Percentiles rank a stretch among this genome's conserved stretches.
phyloP scores from a whole-genome alignment of 768 basidiomycete genomes.

The Lactifluus piperatus region DNA sequence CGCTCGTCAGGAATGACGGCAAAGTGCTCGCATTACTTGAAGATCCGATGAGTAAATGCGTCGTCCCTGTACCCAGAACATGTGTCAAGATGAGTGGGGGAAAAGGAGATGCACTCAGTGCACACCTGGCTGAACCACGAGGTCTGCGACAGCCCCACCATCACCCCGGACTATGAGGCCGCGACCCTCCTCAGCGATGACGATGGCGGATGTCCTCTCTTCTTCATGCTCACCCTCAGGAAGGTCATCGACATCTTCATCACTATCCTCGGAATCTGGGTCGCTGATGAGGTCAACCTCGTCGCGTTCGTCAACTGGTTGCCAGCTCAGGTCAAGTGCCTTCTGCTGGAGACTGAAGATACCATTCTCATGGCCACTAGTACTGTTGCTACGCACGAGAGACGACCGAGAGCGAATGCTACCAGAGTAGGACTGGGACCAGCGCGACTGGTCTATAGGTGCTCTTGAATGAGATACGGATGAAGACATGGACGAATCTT shows the following conservation, averaged over 20 bases:
- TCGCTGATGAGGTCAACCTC: conserved; percentile 51
- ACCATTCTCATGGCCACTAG: conserved; percentile 32
- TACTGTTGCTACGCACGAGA: conserved; percentile 43
- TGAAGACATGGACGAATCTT: conserved; percentile 38
- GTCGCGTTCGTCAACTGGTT: conserved; percentile 61
- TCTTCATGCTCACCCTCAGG: conserved; percentile 44
- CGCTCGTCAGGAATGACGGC: conserved; percentile 59
- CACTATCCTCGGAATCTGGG: conserved; percentile 40
- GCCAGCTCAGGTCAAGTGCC: conserved; percentile 70
- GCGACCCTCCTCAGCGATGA: conserved; percentile 77
- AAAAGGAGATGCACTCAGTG: background rate
- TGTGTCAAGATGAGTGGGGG: background rate
- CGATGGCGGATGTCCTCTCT: conserved; percentile 66
- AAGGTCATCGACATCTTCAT: conserved; percentile 34
- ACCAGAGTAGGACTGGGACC: conserved; percentile 65
- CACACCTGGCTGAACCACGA: conserved; percentile 69
- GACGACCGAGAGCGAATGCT: conserved; percentile 64
- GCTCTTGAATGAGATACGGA: conserved; percentile 40
- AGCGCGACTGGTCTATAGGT: conserved; percentile 55
- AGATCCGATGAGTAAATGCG: conserved; percentile 86
- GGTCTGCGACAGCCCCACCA: conserved; percentile 46
- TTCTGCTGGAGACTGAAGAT: conserved; percentile 47
- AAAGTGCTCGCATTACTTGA: conserved; percentile 70
- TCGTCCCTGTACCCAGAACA: conserved; percentile 53
- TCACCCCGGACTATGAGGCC: conserved; percentile 75